Evolutionary conservation across 805 yeast genomes (phyloP), one percentile per base, ranked within the genome.

Genomic region (Candida adriatica): DNA sequence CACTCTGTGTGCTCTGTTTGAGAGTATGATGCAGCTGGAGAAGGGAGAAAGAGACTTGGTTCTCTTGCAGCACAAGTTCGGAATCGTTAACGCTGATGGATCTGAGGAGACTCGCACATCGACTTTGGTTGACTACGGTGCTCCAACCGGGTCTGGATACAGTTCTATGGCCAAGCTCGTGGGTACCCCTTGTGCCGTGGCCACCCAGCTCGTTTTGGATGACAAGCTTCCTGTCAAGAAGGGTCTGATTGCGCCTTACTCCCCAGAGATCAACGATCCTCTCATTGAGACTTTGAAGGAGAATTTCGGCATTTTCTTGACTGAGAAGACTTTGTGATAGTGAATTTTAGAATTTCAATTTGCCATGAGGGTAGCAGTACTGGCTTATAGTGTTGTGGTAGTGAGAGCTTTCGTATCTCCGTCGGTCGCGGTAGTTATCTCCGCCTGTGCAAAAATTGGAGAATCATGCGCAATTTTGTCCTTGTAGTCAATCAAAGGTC

Each of bases 181-280:
- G 34, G 98, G 98, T 68, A 90, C 87, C 43, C 98, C 98, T 46
- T 90, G 95, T 66, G 96, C 96, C 34, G 94, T 92, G 58, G 98
- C 97, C 18, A 70, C 82, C 38, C 75, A 76, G 64, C 80, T 83
- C 62, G 82, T 92, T 42, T 71, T 92, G 51, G 38, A 40, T 32
- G 75, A 82, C 47, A 96, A 96, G 45, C 74, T 79, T 36, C 70
- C 76, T 51, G 70, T 71, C 49, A 73, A 68, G 41, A 84, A 86
- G 35, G 98, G 98, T 49, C 70, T 92, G 56, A 70, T 78, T 48
- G 97, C 96, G 34, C 98, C 98, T 56, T 82, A 85, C 73, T 66
- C 86, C 41, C 81, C 94, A 43, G 92, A 85, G 57, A 75, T 87
- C 57, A 86, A 86, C 60, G 79, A 84, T 48, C 94, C 97, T 45